Evolutionary conservation across 2,329 filamentous ascomycete species (phyloP), one percentile per base, ranked within the genome.

Genomic region (Colletotrichum tropicale): DNA sequence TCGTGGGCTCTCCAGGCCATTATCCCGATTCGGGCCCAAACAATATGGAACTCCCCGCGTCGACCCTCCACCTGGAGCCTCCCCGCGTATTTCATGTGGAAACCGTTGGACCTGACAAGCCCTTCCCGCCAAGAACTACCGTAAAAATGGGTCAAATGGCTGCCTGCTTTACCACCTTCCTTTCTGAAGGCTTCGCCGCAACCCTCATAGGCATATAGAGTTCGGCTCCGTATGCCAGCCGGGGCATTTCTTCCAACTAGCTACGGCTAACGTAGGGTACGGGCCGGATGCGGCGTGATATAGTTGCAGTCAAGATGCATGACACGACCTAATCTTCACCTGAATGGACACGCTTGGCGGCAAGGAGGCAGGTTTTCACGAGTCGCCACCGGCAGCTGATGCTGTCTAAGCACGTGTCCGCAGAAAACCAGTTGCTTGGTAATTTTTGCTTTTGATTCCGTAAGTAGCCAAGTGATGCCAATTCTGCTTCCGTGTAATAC

Each of bases 121-220:
- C 55, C 62, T n/a, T 71, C 70, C 70, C 70, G 70, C 70, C 70
- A 67, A 71, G 70, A 67, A 38, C 26, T 67, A 48, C 52, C 52
- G 16, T 34, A 28, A 28, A 30, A 60, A 38, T n/a, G 62, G n/a
- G 34, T 12, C 9, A 60, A 43, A 60, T 66, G 64, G 70, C 34
- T 5, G 34, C 13, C 66, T 34, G n/a, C 21, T 15, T 48, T 71
- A 56, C 30, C 52, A 71, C 70, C 62, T 71, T 67, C 70, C 34
- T 48, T 24, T 67, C 34, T 32, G 24, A 43, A 56, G 52, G 55
- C 16, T 26, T 30, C n/a, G 28, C 21, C 26, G 48, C 18, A 32
- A 28, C 24, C 64, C 34, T 52, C 70, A 67, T 43, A 18, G 24
- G 15, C 21, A 58, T 28, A 58, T 58, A 58, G 55, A 58, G 55